Evolutionary conservation across 129 eudicot species (phyloP).

Genomic region (Artemisia argyi): DNA sequence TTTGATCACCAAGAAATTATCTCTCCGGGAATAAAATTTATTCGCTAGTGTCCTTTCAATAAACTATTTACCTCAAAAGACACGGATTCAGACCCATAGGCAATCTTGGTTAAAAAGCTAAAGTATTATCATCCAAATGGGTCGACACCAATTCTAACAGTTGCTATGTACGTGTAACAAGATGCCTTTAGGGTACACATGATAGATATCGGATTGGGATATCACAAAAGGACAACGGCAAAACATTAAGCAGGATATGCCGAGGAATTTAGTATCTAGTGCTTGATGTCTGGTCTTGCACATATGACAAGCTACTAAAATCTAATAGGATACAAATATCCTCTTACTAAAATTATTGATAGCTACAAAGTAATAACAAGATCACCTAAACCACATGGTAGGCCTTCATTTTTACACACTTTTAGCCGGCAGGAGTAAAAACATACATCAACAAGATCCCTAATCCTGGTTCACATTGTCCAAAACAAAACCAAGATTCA

Average conservation of each 20-base stretch:
- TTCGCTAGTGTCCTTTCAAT: not conserved
- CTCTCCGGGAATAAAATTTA: not conserved
- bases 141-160: constrained; percentile 8
- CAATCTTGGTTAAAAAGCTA: not conserved
- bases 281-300: constrained; percentile 15
- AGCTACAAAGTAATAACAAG: constrained; percentile 25
- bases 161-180: too few species aligned
- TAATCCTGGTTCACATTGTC: constrained; percentile 12
- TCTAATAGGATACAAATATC: constrained; percentile 5
- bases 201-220: not conserved
- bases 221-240: constrained; percentile 10
- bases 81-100: too few species aligned
- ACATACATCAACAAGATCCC: not conserved
- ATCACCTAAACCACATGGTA: constrained; percentile 30
- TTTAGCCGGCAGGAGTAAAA: not conserved
- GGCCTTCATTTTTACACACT: constrained; percentile 20
- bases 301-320: constrained; percentile 22
- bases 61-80: not conserved
- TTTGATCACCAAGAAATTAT: too few species aligned
- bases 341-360: not conserved
- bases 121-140: not conserved
- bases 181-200: not conserved
- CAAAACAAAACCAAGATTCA: not conserved
- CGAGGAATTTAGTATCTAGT: constrained; percentile 16
- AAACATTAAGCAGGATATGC: not conserved